Conservation (phyloP, 768 basidiomycete species). For the Gloeopeniophorella convolvens region DNA sequence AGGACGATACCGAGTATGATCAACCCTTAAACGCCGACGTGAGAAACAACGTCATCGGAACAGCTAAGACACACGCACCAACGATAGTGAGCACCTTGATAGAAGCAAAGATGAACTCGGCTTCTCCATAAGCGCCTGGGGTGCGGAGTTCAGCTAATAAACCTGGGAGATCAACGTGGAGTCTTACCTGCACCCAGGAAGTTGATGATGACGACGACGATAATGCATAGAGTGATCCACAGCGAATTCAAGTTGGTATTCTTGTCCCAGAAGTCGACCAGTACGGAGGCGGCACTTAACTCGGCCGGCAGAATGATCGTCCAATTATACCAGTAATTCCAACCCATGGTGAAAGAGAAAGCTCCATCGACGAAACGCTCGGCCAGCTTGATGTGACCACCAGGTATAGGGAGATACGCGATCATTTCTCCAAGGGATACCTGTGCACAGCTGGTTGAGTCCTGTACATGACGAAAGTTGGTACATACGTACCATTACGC, state of each 20-base stretch:
- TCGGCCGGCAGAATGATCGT: slow-evolving; percentile 4
- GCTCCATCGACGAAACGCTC: slow-evolving; percentile 78
- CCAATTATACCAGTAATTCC: slow-evolving; percentile 42
- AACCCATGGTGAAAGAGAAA: slow-evolving; percentile 47
- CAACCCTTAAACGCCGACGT: slow-evolving; percentile 22
- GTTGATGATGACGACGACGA: slow-evolving; percentile 36
- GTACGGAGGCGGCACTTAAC: slow-evolving; percentile 38
- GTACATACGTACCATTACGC: slow-evolving; percentile 51
- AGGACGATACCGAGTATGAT: slow-evolving; percentile 46
- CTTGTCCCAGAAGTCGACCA: slow-evolving; percentile 44
- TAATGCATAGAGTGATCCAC: slow-evolving; percentile 47
- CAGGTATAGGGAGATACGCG: slow-evolving; percentile 69
- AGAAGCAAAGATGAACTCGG: slow-evolving; percentile 46
- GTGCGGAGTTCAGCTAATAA: not conserved
- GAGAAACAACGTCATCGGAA: not conserved
- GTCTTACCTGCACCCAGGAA: slow-evolving; percentile 16
- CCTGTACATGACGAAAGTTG: not conserved
- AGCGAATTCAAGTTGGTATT: slow-evolving; percentile 30
- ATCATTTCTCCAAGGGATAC: slow-evolving; percentile 70
- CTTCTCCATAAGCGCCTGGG: slow-evolving; percentile 38
- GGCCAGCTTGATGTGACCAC: slow-evolving; percentile 73
- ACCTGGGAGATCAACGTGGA: not conserved
- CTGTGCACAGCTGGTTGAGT: slow-evolving; percentile 28
- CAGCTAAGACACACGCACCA: slow-evolving; percentile 16
- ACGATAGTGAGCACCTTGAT: slow-evolving; percentile 47